Percentiles rank a stretch among this genome's conserved stretches.
Conservation (phyloP, 768 basidiomycete species). For the Russula lepida region DNA sequence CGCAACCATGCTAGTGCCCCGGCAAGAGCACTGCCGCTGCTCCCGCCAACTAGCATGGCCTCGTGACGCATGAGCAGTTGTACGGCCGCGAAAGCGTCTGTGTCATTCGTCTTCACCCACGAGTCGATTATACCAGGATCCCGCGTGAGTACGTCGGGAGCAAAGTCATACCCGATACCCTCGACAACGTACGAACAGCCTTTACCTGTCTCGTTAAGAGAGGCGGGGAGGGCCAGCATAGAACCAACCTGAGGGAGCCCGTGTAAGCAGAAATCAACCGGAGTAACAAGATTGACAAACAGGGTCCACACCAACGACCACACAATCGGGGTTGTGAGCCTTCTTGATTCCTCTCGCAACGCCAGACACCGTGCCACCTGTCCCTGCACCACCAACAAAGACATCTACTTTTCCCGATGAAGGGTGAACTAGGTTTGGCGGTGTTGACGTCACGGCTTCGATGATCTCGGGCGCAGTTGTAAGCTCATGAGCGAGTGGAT, state of each 20-base stretch:
- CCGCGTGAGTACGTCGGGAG: slow-evolving; percentile 80
- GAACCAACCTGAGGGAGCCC: slow-evolving; percentile 59
- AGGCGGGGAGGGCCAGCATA: slow-evolving; percentile 66
- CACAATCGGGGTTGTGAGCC: slow-evolving; percentile 59
- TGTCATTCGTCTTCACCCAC: slow-evolving; percentile 86
- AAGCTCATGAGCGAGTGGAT: slow-evolving; percentile 85
- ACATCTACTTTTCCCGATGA: slow-evolving; percentile 75
- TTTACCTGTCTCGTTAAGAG: slow-evolving; percentile 46
- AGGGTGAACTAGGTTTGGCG: slow-evolving; percentile 44
- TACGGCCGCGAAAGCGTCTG: slow-evolving; percentile 71
- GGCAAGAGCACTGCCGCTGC: slow-evolving; percentile 78
- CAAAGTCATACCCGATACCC: slow-evolving; percentile 95
- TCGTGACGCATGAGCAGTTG: slow-evolving; percentile 72
- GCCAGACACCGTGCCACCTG: slow-evolving; percentile 93
- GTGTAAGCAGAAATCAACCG: not conserved
- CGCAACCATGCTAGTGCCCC: slow-evolving; percentile 75
- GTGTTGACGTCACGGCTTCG: slow-evolving; percentile 59
- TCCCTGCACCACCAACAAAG: slow-evolving; percentile 82
- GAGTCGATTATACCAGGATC: slow-evolving; percentile 46
- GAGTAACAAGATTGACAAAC: slow-evolving; percentile 38
- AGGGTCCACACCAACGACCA: slow-evolving; percentile 87
- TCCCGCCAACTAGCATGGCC: slow-evolving; percentile 89
- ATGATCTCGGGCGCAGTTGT: slow-evolving; percentile 92
- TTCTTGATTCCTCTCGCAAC: slow-evolving; percentile 73
- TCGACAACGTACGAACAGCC: slow-evolving; percentile 70